Evolutionary conservation across 78 protist species (phyloP), one percentile per base, ranked within the genome.

Genomic region (Dictyostelium purpureum): DNA sequence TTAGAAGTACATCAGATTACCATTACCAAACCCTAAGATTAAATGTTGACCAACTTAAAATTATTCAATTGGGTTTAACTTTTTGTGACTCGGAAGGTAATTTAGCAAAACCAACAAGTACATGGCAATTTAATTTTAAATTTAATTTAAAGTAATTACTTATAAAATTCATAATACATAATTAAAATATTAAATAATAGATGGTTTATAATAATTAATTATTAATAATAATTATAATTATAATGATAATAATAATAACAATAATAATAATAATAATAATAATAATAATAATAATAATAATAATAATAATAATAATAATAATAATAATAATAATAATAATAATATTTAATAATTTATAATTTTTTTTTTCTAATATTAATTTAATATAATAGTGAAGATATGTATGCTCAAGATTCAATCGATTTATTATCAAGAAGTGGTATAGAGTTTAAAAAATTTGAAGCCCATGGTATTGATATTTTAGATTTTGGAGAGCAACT

Each of bases 81-180:
- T 94, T 99, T 79, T 26, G 94, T 31, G 97, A 98, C 78, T 97
- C 94, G 4, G 24, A 90, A 18, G 99, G 99, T 49, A 91, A 97
- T 45, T 67, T 96, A 0, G 98, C 99, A 45, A 43, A 73, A 18
- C 92, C 80, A n/a, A 40, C 73, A 10, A 89, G 97, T 79, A 97
- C 99, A 7, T 99, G 99, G 99, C 99, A 99, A 93, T 98, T 99
- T 81, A 98, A 99, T 95, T 99, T 99, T 92, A 93, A 93, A 40
- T 99, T 99, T 92, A 93, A 73, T 21, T 78, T 97, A 61, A 77
- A 40, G 96, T 96, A 54, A 37, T 47, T n/a, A n/a, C n/a, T n/a
- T n/a, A n/a, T n/a, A n/a, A n/a, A n/a, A n/a, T n/a, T n/a, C n/a
- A n/a, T n/a, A n/a, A n/a, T n/a, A n/a, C n/a, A n/a, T n/a, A n/a